Evolutionary conservation across 345 rosid species (phyloP), one percentile per base, ranked within the genome.

Genomic region (Pistacia vera): DNA sequence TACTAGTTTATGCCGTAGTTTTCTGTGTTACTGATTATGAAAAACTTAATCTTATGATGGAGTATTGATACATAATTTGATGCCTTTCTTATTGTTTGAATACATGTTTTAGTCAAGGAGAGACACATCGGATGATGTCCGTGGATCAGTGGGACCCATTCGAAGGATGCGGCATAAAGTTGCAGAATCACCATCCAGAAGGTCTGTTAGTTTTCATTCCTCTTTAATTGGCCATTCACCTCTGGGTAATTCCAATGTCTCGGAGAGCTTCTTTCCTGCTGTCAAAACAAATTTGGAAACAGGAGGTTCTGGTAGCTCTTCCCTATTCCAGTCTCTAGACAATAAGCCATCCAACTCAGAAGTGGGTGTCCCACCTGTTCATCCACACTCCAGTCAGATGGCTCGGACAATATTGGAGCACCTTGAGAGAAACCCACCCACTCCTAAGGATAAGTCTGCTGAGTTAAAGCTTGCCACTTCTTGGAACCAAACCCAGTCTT

Each of bases 321-420:
- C 84, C 46, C 78, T 66, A 74, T 79, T 83, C 66, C 84, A 80
- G 59, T 77, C 75, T 74, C 55, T 70, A 6, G 81, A 85, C 7
- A 76, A 78, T 46, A 89, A 82, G 75, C 76, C 81, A 18, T 73
- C 77, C 71, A 84, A 71, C 72, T 77, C 83, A 66, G 90, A 87
- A 70, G 80, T 73, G 72, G 80, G 85, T 77, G 81, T 78, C 70
- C 87, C 89, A 25, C 80, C 83, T 58, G 93, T 85, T 79, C 99
- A 88, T 72, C 62, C 88, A 33, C 95, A 93, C 81, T 90, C 99
- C 74, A 90, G 90, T 81, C 93, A 87, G 91, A 76, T 81, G 61
- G 97, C 97, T 75, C 84, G 86, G 78, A 92, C 82, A 77, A 96
- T 96, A 84, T 60, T 92, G 86, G 98, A 91, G 68, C 89, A 86